Conservation (phyloP, 768 basidiomycete species). For the Clathrus columnatus region DNA sequence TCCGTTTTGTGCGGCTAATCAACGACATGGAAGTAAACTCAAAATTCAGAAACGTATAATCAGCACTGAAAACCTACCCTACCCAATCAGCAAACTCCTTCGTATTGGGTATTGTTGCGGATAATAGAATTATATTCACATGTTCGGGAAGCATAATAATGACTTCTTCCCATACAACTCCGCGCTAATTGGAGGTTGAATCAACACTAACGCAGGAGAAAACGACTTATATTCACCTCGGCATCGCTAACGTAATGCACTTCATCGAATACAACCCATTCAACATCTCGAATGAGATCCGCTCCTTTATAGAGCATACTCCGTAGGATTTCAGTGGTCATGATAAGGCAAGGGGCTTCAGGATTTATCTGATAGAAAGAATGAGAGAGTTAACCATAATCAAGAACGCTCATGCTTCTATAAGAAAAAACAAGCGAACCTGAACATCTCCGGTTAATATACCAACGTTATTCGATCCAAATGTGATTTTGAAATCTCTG, state of each 20-base stretch:
- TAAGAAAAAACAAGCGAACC: conserved; percentile 15
- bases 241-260: conserved; percentile 99
- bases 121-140: conserved; percentile 93
- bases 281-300: conserved; percentile 95
- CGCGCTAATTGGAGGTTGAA: conserved; percentile 49
- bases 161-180: conserved; percentile 99
- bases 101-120: conserved; percentile 96
- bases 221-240: conserved; percentile 51
- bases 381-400: conserved; percentile 93
- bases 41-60: neutral
- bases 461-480: conserved; percentile 83
- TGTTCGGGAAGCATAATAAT: conserved; percentile 99
- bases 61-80: conserved; percentile 51
- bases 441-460: conserved; percentile 98
- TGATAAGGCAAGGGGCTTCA: conserved; percentile 92
- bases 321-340: conserved; percentile 96
- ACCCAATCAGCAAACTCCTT: conserved; percentile 99
- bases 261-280: conserved; percentile 99
- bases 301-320: conserved; percentile 99
- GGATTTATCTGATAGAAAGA: conserved; percentile 67
- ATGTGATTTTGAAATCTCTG: conserved; percentile 95
- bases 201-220: neutral
- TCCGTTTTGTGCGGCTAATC: conserved; percentile 86
- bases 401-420: conserved; percentile 96
- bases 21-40: conserved; percentile 1